Evolutionary conservation across 164 flowering plant genomes (phyloP).

Genomic region (Aristolochia californica): DNA sequence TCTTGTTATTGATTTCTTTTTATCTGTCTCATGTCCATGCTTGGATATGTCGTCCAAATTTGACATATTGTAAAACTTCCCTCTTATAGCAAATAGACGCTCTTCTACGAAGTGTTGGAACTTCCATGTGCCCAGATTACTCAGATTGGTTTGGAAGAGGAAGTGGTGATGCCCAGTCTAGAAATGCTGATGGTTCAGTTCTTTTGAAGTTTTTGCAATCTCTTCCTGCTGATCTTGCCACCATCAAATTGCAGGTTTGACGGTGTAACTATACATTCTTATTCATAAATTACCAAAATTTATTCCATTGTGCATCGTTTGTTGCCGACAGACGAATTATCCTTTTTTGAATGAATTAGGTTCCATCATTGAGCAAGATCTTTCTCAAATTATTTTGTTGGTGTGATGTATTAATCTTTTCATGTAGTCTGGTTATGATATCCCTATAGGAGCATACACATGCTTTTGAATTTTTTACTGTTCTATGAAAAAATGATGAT

Average conservation of each 20-base stretch:
- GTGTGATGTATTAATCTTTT: too few relatives aligned
- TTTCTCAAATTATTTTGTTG: too few relatives aligned
- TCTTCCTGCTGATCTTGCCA: slow-evolving; percentile 73
- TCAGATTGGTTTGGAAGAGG: slow-evolving; percentile 72
- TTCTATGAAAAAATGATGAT: too few relatives aligned
- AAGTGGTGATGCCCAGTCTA: slow-evolving; percentile 32
- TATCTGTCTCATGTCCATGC: not conserved
- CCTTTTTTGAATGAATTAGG: too few relatives aligned
- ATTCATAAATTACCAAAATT: too few relatives aligned
- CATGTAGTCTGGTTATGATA: too few relatives aligned
- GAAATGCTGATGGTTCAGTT: slow-evolving; percentile 65
- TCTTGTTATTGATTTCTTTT: not conserved
- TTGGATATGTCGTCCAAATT: not conserved
- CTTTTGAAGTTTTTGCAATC: slow-evolving; percentile 74
- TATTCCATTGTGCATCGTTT: too few relatives aligned
- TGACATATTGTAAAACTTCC: not conserved
- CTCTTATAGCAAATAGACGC: slow-evolving; percentile 80
- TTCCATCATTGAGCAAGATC: too few relatives aligned
- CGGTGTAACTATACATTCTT: not conserved
- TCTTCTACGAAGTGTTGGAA: slow-evolving; percentile 67
- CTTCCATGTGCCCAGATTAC: slow-evolving; percentile 64
- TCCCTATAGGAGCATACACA: too few relatives aligned
- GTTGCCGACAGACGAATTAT: too few relatives aligned
- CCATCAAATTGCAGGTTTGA: slow-evolving; percentile 70
- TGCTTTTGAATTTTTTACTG: too few relatives aligned